These are phyloP conservation scores for Colletotrichum sp. DNA, from an alignment of 2,329 filamentous ascomycete genomes.

Conservation along the genomic window DNA sequence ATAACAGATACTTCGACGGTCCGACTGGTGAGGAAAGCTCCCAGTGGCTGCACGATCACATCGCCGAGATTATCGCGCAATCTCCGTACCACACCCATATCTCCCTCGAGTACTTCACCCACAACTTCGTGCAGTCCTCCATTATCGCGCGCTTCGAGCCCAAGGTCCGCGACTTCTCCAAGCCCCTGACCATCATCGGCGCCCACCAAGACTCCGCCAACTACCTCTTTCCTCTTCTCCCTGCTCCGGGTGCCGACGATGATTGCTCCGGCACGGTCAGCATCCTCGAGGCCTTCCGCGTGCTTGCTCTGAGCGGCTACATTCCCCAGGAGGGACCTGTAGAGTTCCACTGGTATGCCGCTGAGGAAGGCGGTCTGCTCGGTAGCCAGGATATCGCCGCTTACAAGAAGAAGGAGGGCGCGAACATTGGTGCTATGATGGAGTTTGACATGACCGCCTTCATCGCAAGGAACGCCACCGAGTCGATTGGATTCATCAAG, in stretches of 20 bases:
- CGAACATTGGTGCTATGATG: constrained; percentile 75
- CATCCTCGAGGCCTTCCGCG: constrained; percentile 74
- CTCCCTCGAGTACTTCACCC: constrained; percentile 59
- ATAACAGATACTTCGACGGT: constrained; percentile 61
- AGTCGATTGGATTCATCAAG: constrained; percentile 43
- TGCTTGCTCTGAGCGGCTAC: constrained; percentile 56
- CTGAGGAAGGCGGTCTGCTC: constrained; percentile 74
- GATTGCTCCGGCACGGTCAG: constrained; percentile 76
- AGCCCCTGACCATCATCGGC: constrained; percentile 60
- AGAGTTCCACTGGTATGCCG: constrained; percentile 84
- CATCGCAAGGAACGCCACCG: constrained; percentile 38
- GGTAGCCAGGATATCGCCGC: constrained; percentile 70
- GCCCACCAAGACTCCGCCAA: constrained; percentile 80
- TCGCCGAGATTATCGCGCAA: constrained; percentile 37
- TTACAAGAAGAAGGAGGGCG: constrained; percentile 65
- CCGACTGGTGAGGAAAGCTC: constrained; percentile 35
- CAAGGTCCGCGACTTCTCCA: constrained; percentile 37
- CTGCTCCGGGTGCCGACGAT: constrained; percentile 76
- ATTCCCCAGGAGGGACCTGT: constrained; percentile 48
- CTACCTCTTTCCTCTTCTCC: constrained; percentile 70
- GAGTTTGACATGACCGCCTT: constrained; percentile 56
- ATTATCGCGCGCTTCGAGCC: constrained; percentile 71
- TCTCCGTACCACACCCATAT: constrained; percentile 41
- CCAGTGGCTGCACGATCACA: constrained; percentile 39
- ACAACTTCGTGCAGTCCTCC: constrained; percentile 72